Percentiles rank a stretch among this genome's conserved stretches.
Evolutionary conservation across 768 basidiomycete species (phyloP).

Genomic region (Mrakia gelida): DNA sequence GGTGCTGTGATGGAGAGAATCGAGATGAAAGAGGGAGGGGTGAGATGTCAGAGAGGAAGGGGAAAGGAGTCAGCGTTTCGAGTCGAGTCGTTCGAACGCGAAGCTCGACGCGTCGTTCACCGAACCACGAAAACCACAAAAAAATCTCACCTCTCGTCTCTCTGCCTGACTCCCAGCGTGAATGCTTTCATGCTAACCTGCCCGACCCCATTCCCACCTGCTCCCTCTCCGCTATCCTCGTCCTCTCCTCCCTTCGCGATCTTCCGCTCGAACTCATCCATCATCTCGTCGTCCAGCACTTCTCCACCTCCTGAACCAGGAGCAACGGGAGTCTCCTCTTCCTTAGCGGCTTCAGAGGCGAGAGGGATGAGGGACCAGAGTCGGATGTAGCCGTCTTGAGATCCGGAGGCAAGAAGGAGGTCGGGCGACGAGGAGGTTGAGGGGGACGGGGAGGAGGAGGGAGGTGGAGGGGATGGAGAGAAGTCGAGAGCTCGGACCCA

Average conservation of each 20-base stretch:
- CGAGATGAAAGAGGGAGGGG: neutral
- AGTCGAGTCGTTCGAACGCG: neutral
- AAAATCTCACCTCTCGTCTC: constrained; percentile 14
- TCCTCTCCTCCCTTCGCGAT: constrained; percentile 13
- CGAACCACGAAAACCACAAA: neutral
- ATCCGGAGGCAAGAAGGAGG: constrained; percentile 81
- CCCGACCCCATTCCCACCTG: constrained; percentile 44
- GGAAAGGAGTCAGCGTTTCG: neutral
- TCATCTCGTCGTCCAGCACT: constrained; percentile 62
- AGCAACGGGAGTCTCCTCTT: constrained; percentile 1
- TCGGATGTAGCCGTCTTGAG: constrained; percentile 89
- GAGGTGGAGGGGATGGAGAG: constrained; percentile 38
- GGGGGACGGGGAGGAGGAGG: constrained; percentile 14
- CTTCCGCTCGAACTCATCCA: constrained; percentile 72
- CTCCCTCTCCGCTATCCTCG: constrained; percentile 46
- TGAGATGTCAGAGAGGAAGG: neutral
- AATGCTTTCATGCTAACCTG: constrained; percentile 88
- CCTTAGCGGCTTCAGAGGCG: constrained; percentile 34
- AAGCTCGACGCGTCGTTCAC: neutral
- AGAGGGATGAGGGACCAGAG: constrained; percentile 77
- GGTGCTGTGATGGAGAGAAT: constrained; percentile 39
- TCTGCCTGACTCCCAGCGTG: constrained; percentile 59
- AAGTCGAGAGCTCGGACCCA: constrained; percentile 86
- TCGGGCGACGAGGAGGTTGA: constrained; percentile 46
- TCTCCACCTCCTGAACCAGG: constrained; percentile 35